Conservation (phyloP, 2,329 filamentous ascomycete species). For the Pleurostoma richardsiae region DNA sequence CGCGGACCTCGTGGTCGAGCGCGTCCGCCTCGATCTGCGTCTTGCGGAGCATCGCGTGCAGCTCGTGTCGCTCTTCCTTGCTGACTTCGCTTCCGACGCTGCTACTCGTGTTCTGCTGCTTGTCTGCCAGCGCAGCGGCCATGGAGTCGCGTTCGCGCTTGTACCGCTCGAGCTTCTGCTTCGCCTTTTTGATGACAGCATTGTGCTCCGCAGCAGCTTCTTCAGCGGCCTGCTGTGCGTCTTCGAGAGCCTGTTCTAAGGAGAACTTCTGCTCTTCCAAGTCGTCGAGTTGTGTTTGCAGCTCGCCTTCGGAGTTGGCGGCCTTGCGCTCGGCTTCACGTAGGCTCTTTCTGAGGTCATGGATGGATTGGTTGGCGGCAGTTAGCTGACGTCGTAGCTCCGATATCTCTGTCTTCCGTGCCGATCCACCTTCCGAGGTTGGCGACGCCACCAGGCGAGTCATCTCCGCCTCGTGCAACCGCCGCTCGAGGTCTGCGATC, state of each 20-base stretch:
- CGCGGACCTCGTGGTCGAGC: conserved; percentile 66
- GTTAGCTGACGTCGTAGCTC: conserved; percentile 57
- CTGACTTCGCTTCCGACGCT: conserved; percentile 32
- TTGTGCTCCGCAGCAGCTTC: conserved; percentile 38
- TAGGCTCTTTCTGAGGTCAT: conserved; percentile 45
- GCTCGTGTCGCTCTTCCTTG: conserved; percentile 50
- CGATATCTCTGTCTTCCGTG: conserved; percentile 50
- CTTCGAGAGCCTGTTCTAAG: conserved; percentile 53
- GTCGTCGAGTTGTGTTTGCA: conserved; percentile 51
- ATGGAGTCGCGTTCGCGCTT: conserved; percentile 41
- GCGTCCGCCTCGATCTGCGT: conserved; percentile 61
- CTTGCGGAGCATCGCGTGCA: conserved; percentile 56
- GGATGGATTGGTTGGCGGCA: conserved; percentile 52
- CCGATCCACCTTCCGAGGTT: conserved; percentile 45
- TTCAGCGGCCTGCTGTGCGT: conserved; percentile 46
- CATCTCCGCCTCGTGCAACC: conserved; percentile 60
- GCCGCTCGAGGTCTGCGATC: conserved; percentile 61
- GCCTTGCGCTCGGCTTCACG: conserved; percentile 46
- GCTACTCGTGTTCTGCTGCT: conserved; percentile 19
- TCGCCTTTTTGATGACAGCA: conserved; percentile 34
- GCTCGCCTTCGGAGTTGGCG: conserved; percentile 33
- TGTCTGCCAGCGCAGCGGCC: conserved; percentile 24
- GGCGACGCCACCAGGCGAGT: conserved; percentile 40
- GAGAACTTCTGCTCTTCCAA: conserved; percentile 54
- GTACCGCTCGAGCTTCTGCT: conserved; percentile 45